Evolutionary conservation across 2,329 filamentous ascomycete species (phyloP), one percentile per base, ranked within the genome.

Genomic region (Epicoccum sorghinum): DNA sequence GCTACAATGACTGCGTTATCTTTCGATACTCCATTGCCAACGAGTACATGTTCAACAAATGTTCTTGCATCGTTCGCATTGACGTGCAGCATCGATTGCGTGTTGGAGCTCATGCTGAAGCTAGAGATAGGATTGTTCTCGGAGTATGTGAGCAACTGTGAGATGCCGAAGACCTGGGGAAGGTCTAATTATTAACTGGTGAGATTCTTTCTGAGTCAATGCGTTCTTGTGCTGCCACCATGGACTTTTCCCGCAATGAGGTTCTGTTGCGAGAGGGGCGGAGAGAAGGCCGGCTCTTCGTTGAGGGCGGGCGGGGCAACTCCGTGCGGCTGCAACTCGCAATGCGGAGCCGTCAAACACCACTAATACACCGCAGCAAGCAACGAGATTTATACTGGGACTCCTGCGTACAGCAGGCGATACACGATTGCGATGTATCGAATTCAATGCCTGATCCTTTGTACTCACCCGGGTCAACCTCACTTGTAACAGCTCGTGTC

Each of bases 1-100:
- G 89, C 86, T 10, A 92, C 76, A 32, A 86, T 84, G 4, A 75
- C 59, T 13, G 90, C 88, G 59, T 89, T 83, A 3, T 79, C 70
- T 0, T 72, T 50, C 0, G 86, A 74, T 0, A 90, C 86, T 2
- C 84, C 83, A 65, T 90, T 86, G 24, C 79, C 86, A 52, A 74
- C 64, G 29, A 90, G 81, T 10, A 90, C 75, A 4, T 75, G 74
- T 62, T 82, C 74, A 4, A 84, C 78, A 49, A 87, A 85, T 7
- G 24, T 18, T 55, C 46, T 53, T 35, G 64, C 68, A n/a, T 65
- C 52, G 12, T 45, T 29, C 7, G 65, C 61, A 44, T 54, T 60
- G 33, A 70, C 61, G 56, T 67, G 55, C 13, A 59, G 55, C 57
- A 62, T 61, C 25, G 54, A 14, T 29, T 55, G 45, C 25, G 43